Conservation (phyloP, 345 rosid species). For the Syzygium oleosum region DNA sequence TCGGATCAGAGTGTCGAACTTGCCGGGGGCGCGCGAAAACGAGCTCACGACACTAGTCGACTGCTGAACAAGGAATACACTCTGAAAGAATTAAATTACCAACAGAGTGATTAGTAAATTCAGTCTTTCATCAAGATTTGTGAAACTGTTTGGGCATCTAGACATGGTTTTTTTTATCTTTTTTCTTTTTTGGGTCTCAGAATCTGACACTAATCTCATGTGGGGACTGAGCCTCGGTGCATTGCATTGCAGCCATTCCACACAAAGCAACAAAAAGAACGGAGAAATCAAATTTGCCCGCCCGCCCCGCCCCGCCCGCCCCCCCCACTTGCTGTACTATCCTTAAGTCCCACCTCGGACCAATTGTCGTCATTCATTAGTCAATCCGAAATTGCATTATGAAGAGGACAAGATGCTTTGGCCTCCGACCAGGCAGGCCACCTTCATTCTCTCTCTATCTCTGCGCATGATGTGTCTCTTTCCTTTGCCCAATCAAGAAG, state of each 20-base stretch:
- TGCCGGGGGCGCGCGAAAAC: neutral
- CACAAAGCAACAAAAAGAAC: neutral
- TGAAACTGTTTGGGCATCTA: too few relatives aligned
- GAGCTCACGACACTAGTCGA: neutral
- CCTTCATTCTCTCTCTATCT: neutral
- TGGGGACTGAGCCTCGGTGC: neutral
- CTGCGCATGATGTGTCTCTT: neutral
- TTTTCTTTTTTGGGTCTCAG: too few relatives aligned
- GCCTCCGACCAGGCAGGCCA: neutral
- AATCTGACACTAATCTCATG: neutral
- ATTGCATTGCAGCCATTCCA: neutral
- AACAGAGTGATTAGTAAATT: neutral
- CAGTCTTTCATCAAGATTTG: neutral
- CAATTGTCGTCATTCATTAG: neutral
- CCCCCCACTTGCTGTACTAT: neutral
- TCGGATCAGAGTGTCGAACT: neutral
- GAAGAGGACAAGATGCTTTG: neutral
- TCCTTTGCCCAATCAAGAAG: neutral
- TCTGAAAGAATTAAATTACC: neutral
- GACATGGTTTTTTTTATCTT: too few relatives aligned
- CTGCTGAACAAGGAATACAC: neutral
- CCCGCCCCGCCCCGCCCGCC: too few relatives aligned
- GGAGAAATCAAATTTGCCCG: neutral
- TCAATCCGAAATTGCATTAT: neutral
- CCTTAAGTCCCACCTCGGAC: neutral